phyloP scores from a whole-genome alignment of 169 alveolate genomes.

The Amoebophrya sp. region DNA sequence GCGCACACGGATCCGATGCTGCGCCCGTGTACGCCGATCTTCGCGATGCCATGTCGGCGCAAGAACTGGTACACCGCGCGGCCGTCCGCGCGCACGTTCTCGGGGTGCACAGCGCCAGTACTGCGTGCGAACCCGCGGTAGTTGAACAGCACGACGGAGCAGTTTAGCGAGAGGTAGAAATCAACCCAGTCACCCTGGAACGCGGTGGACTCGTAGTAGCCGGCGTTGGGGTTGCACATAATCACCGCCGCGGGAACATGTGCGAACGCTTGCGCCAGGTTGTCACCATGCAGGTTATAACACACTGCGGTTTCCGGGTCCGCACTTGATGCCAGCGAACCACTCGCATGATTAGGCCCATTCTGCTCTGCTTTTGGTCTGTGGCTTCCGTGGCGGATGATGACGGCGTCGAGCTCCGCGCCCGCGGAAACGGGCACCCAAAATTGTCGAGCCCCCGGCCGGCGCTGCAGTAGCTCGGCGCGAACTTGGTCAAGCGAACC shows the following conservation, averaged over 20 bases:
- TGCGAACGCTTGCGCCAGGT: no score
- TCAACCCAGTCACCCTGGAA: constrained; percentile 35
- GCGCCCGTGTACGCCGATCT: not conserved
- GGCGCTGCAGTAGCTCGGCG: not conserved
- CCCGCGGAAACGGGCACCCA: not conserved
- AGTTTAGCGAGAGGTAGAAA: constrained; percentile 27
- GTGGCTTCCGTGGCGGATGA: no score
- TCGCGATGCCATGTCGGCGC: not conserved
- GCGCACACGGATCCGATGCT: not conserved
- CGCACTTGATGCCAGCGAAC: no score
- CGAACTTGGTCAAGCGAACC: not conserved
- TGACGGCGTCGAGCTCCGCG: no score
- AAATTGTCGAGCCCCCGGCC: not conserved
- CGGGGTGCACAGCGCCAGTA: not conserved
- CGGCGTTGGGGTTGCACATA: constrained; percentile 31
- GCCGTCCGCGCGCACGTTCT: not conserved
- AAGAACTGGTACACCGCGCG: not conserved
- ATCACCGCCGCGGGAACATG: no score
- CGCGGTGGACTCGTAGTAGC: constrained; percentile 27
- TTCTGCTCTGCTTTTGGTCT: no score
- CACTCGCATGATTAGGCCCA: no score
- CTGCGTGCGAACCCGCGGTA: constrained; percentile 25
- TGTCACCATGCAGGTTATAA: no score
- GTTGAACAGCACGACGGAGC: constrained; percentile 28
- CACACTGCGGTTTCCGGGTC: no score